Conservation (phyloP, 495 filamentous ascomycete species). For the Annulohypoxylon nitens region DNA sequence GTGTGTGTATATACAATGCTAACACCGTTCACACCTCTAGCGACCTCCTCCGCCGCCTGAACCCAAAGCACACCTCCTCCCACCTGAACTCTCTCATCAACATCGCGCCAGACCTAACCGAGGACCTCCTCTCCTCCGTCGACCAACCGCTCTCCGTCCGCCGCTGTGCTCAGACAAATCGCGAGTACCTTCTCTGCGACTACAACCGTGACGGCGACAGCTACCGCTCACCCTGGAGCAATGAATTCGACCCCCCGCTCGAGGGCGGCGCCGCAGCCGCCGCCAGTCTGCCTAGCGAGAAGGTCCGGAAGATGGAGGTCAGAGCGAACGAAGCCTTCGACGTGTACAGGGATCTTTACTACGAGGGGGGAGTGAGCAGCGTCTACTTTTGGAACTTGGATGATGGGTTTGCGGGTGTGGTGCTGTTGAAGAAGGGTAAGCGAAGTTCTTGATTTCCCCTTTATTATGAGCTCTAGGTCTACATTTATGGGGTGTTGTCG, state of each 20-base stretch:
- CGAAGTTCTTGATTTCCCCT: conserved; percentile 28
- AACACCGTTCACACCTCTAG: conserved; percentile 59
- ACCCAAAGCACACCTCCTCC: conserved; percentile 86
- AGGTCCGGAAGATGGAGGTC: conserved; percentile 92
- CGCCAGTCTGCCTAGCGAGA: conserved; percentile 76
- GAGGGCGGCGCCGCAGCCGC: conserved; percentile 60
- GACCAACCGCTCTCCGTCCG: conserved; percentile 92
- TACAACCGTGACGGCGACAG: conserved; percentile 99
- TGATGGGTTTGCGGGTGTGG: conserved; percentile 96
- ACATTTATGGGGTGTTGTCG: neutral
- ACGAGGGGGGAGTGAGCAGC: conserved; percentile 93
- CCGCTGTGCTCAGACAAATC: conserved; percentile 86
- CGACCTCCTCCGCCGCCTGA: conserved; percentile 97
- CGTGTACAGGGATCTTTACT: conserved; percentile 97
- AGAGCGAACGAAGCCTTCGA: conserved; percentile 96
- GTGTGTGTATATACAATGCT: conserved; percentile 7
- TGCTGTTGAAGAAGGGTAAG: conserved; percentile 92
- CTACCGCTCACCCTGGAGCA: conserved; percentile 97
- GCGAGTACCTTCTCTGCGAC: conserved; percentile 98
- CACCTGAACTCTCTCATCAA: conserved; percentile 88
- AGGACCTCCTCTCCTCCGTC: conserved; percentile 97
- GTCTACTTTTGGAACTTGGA: conserved; percentile 99
- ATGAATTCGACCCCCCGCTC: conserved; percentile 93
- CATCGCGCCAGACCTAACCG: conserved; percentile 89
- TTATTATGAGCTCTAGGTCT: conserved; percentile 1